Base-by-base conservation (phyloP, 495 filamentous ascomycete genomes). In the Podospora bellae-mahoneyi region DNA sequence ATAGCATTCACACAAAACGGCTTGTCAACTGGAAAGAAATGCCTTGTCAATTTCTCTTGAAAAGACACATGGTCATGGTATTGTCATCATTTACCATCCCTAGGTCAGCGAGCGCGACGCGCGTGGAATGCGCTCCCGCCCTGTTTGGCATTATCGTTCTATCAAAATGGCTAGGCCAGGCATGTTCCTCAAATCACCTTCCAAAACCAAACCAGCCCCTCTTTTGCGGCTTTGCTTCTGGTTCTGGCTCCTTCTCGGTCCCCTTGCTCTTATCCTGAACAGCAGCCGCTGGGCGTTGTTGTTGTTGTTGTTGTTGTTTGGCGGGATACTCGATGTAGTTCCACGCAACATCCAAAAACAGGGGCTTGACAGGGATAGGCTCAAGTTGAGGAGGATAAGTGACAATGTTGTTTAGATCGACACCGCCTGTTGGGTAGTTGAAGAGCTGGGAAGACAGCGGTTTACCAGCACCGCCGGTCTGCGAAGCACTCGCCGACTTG, bases 291-390 rank as follows among this genome's bases (percentile, higher is more conserved):
- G 60, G 23, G n/a, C 30, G 64, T 44, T 66, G 64, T 20, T 20
- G 20, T 20, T 20, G 20, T 23, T 23, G 23, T 23, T 23, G 23
- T 23, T 23, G 23, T 23, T 58, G 64, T 66, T 85, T 84, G 3
- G 90, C 91, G 2, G 95, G 94, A 77, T 99, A 99, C 23, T 93
- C 89, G 68, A 99, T 92, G 76, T 97, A 99, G 77, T 98, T 99
- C 91, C 92, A 98, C 18, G 95, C 95, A 15, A 97, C 91, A 76
- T 99, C 95, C 59, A 98, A 85, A 83, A 97, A 98, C 18, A 99
- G 78, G 18, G 95, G 96, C 78, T 99, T 99, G 18, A 97, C 93
- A 0, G 95, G 93, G 53, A 97, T 86, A 0, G 91, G 86, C 66
- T 91, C 86, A 64, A 97, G 80, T 70, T 86, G 87, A 0, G 95